Conservation (phyloP, 2,329 filamentous ascomycete species). For the Paraphaeosphaeria minitans region DNA sequence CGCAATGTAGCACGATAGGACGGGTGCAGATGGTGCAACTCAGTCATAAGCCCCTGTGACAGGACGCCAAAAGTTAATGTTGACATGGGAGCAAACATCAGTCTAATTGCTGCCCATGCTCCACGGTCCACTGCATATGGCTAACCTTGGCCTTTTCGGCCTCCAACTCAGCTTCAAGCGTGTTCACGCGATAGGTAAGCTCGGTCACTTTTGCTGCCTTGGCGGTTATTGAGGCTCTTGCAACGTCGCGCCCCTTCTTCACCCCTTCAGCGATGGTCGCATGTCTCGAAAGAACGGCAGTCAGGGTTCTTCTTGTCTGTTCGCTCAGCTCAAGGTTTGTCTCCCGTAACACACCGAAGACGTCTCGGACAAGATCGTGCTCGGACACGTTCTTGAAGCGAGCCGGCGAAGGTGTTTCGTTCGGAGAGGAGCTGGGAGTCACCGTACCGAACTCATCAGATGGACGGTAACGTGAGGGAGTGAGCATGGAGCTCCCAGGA, state of each 20-base stretch:
- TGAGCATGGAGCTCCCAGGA: conserved; percentile 18
- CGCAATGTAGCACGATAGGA: background rate
- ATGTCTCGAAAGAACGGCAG: conserved; percentile 49
- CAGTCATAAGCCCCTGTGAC: background rate
- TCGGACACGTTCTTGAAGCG: conserved; percentile 33
- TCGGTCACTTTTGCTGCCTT: conserved; percentile 69
- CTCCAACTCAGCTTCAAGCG: conserved; percentile 61
- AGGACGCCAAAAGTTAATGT: background rate
- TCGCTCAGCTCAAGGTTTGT: conserved; percentile 47
- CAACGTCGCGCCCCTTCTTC: conserved; percentile 68
- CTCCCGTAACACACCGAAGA: conserved; percentile 57
- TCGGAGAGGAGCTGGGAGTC: conserved; percentile 26
- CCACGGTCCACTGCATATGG: conserved; percentile 31
- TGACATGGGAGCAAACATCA: background rate
- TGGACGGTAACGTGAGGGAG: conserved; percentile 21
- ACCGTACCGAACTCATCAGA: conserved; percentile 17
- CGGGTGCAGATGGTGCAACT: background rate
- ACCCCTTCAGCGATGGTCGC: conserved; percentile 66
- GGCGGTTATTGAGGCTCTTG: conserved; percentile 64
- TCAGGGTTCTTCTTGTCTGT: conserved; percentile 25
- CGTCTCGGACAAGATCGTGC: conserved; percentile 42
- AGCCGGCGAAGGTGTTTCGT: conserved; percentile 42
- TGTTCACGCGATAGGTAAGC: conserved; percentile 68
- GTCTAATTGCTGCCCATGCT: conserved; percentile 10
- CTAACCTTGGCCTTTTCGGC: conserved; percentile 53